phyloP scores from a whole-genome alignment of 1,284 basidiomycete species.

The Sanghuangporus weigelae region DNA sequence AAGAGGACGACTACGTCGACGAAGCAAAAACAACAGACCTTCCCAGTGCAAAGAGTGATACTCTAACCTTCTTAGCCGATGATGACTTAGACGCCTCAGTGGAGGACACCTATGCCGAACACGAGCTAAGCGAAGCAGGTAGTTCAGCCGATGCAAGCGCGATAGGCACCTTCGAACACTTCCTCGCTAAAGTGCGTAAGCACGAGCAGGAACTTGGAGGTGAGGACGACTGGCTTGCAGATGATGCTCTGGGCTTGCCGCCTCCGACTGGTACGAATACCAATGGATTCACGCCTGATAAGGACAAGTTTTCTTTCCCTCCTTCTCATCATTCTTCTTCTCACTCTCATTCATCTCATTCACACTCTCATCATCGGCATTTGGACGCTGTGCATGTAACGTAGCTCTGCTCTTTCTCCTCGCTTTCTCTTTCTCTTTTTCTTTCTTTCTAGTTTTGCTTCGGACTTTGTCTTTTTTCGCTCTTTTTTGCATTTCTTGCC shows the following conservation, averaged over 20 bases:
- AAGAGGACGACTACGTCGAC: not conserved
- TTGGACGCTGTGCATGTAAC: conserved; percentile 10
- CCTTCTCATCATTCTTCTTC: not conserved
- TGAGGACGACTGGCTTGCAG: not conserved
- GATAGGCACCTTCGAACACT: conserved; percentile 17
- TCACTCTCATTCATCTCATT: not conserved
- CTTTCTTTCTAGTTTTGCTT: not conserved
- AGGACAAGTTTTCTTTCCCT: not conserved
- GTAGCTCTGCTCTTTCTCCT: not conserved
- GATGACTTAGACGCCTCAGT: not conserved
- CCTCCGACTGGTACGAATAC: not conserved
- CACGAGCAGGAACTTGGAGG: conserved; percentile 2
- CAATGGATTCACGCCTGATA: not conserved
- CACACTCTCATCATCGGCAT: conserved; percentile 4
- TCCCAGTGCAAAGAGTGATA: not conserved
- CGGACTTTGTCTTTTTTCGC: not conserved
- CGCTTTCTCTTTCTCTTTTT: not conserved
- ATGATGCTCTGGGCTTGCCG: not conserved
- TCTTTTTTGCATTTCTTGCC: not conserved
- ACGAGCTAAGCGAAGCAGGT: not conserved
- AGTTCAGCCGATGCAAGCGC: not conserved
- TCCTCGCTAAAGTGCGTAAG: conserved; percentile 13
- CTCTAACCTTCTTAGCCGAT: not conserved
- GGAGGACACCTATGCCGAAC: not conserved
- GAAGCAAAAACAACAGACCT: not conserved